phyloP scores from a whole-genome alignment of 148 eudicot species.

The Vaccinium myrtillus region DNA sequence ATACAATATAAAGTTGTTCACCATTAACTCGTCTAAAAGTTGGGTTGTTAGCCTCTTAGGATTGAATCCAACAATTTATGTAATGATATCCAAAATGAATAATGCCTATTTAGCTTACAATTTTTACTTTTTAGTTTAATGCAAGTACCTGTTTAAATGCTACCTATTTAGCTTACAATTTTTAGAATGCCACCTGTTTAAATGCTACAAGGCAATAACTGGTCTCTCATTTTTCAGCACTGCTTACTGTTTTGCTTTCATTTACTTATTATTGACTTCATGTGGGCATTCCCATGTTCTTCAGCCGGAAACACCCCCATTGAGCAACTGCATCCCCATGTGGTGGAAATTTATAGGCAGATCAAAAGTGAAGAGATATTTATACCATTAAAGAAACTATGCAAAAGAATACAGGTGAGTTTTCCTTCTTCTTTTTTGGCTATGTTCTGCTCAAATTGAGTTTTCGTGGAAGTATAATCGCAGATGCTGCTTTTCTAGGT shows the following conservation, averaged over 20 bases:
- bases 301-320: conserved; percentile 64
- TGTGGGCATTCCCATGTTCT: conserved; percentile 12
- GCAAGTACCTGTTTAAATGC: not conserved
- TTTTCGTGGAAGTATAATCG: not conserved
- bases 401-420: conserved; percentile 42
- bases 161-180: not conserved
- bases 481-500: conserved; percentile 26
- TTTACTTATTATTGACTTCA: not conserved
- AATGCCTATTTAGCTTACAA: not conserved
- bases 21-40: not conserved
- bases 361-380: conserved; percentile 52
- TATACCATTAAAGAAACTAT: conserved; percentile 45
- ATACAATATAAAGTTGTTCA: not conserved
- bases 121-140: not conserved
- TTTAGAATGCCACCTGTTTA: not conserved
- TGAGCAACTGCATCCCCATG: conserved; percentile 51
- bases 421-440: not conserved
- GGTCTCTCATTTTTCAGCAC: not conserved
- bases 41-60: not conserved
- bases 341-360: conserved; percentile 47
- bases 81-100: not conserved
- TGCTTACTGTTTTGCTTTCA: not conserved
- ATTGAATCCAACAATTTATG: not conserved
- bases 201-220: not conserved
- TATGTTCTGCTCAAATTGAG: not conserved